Base-by-base conservation (phyloP, 352 stramenopile species). In the Thalassiosira hispida region DNA sequence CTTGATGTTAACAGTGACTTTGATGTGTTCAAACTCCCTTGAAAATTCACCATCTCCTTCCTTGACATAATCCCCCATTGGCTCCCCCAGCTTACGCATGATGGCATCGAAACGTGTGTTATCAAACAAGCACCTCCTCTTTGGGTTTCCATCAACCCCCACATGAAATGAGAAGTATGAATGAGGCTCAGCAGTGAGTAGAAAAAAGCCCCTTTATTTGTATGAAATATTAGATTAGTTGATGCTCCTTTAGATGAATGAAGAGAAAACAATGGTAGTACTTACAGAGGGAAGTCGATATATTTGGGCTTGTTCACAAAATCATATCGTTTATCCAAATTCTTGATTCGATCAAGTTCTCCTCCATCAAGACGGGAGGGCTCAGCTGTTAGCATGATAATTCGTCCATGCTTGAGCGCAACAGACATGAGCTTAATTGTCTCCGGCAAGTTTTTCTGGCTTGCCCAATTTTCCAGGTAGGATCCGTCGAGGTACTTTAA, bases 401-500 rank as follows among this genome's bases (percentile, higher is more conserved):
- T 61, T 20, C 52, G 9, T 27, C 25, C 25, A 3, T 42, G 25
- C 52, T 61, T 61, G 2, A 27, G 23, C 52, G 55, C 55, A 9
- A 62, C 53, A 42, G 18, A 55, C 27, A 72, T 72, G 20, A 72
- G 63, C 35, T 72, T 29, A 1, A 72, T 47, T 12, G 47, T 56
- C 52, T 25, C 35, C 2, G 23, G 22, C 25, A 72, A 22, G 7
- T 29, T 57, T 33, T 47, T 20, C 12, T 31, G 42, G 44, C 52
- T 47, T 27, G 42, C 18, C 74, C 74, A 82, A 18, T 51, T 40
- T n/a, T 82, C 74, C 5, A 82, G 44, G 29, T 82, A 82, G 1
- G 60, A 74, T n/a, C 74, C 74, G 70, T 82, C 74, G 18, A 82
- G 52, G n/a, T 82, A 77, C 65, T 77, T 31, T 0, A 73, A 29